phyloP scores from a whole-genome alignment of 176 grass and related monocot species.

The Aegilops tauschii region DNA sequence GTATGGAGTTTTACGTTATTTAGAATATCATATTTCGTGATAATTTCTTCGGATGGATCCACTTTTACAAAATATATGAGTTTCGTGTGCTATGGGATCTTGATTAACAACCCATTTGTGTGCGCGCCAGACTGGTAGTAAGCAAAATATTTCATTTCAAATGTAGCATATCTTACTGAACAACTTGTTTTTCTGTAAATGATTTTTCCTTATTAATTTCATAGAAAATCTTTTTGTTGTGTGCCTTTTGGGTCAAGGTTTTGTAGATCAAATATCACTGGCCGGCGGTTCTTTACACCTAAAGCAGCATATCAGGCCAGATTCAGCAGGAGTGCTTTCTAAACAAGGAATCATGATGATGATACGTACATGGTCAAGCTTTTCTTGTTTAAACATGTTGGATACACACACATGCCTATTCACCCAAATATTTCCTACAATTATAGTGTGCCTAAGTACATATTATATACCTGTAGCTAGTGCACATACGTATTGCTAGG shows the following conservation, averaged over 20 bases:
- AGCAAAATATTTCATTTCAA: neutral
- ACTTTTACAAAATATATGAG: neutral
- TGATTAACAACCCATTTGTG: neutral
- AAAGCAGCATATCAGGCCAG: slow-evolving; percentile 28
- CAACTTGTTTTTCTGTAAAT: neutral
- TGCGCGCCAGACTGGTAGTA: neutral
- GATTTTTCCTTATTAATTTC: neutral
- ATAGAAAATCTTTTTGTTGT: neutral
- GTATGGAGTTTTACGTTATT: neutral
- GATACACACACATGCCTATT: slow-evolving; percentile 25
- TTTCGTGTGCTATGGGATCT: neutral
- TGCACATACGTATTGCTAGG: slow-evolving; percentile 3
- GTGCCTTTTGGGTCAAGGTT: slow-evolving; percentile 12
- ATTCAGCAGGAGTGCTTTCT: slow-evolving; percentile 26
- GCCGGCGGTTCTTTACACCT: slow-evolving; percentile 21
- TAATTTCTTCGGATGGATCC: neutral
- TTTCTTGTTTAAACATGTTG: slow-evolving; percentile 5
- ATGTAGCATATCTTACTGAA: neutral
- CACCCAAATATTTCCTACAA: neutral
- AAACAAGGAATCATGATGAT: slow-evolving; percentile 45
- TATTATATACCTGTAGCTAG: neutral
- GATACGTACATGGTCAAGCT: slow-evolving; percentile 28
- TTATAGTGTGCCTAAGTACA: slow-evolving; percentile 1
- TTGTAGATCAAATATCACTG: slow-evolving; percentile 8
- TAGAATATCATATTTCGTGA: neutral